These are phyloP conservation scores for Elsinoe arachidis DNA, from an alignment of 2,329 filamentous ascomycete genomes.

Conservation along the genomic window DNA sequence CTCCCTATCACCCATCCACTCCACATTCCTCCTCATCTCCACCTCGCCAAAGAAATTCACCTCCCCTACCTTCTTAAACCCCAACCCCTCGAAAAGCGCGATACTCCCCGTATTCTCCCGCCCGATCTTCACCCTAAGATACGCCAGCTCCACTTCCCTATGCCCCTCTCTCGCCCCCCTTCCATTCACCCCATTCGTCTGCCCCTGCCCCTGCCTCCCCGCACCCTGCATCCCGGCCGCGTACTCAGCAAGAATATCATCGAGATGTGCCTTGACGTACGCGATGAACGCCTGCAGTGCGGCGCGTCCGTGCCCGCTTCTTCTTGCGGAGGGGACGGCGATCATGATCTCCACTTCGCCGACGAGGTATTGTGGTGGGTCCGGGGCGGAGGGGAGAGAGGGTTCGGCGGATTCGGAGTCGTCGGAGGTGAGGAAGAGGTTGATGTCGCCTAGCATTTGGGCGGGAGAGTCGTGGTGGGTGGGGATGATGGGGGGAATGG, in stretches of 20 bases:
- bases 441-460: conserved; percentile 42
- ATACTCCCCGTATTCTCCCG: conserved; percentile 49
- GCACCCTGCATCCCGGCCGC: conserved; percentile 9
- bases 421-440: conserved; percentile 60
- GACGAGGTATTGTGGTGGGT: conserved; percentile 29
- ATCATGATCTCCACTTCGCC: conserved; percentile 88
- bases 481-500: conserved; percentile 24
- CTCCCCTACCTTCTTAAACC: conserved; percentile 44
- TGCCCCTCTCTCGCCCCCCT: conserved; percentile 17
- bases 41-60: conserved; percentile 62
- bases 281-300: conserved; percentile 59
- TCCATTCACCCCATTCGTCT: conserved; percentile 13
- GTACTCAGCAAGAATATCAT: conserved; percentile 52
- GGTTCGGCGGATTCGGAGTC: conserved; percentile 32
- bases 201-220: too few relatives aligned
- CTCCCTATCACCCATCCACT: neutral
- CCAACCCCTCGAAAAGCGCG: conserved; percentile 51
- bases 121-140: conserved; percentile 55
- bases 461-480: conserved; percentile 46
- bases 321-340: conserved; percentile 49
- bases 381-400: conserved; percentile 14
- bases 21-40: conserved; percentile 42
- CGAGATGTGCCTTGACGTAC: conserved; percentile 53
- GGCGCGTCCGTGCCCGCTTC: conserved; percentile 56
- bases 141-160: conserved; percentile 27